phyloP scores from a whole-genome alignment of 805 yeast species.

The Barnettozyma siamensis region DNA sequence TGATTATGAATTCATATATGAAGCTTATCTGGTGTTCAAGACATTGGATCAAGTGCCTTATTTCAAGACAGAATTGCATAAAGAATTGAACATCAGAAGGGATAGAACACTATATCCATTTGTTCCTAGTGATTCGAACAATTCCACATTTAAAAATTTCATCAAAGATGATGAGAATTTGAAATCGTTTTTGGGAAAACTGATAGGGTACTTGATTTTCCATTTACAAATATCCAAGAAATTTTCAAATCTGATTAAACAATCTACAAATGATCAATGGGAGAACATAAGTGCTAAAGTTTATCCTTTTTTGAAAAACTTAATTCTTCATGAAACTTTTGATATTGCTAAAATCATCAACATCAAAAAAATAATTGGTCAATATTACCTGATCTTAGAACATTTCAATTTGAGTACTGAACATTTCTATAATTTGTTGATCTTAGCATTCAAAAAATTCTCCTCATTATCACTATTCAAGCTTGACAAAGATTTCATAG shows the following conservation, averaged over 20 bases:
- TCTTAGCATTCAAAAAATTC: conserved; percentile 52
- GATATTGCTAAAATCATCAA: conserved; percentile 42
- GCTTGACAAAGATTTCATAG: conserved; percentile 56
- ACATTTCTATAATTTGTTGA: conserved; percentile 56
- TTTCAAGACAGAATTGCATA: conserved; percentile 56
- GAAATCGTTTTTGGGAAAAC: conserved; percentile 50
- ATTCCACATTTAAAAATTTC: conserved; percentile 23
- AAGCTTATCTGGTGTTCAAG: conserved; percentile 75
- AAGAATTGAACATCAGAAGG: conserved; percentile 66
- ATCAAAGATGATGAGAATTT: conserved; percentile 38
- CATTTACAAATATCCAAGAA: conserved; percentile 67
- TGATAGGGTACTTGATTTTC: conserved; percentile 71
- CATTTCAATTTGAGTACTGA: conserved; percentile 56
- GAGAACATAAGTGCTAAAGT: conserved; percentile 57
- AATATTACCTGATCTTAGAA: conserved; percentile 71
- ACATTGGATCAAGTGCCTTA: conserved; percentile 62
- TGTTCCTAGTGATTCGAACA: conserved; percentile 37
- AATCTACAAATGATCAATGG: conserved; percentile 64
- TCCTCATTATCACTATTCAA: conserved; percentile 48
- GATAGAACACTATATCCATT: conserved; percentile 66
- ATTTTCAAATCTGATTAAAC: conserved; percentile 53
- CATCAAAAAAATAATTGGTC: conserved; percentile 46
- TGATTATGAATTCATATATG: conserved; percentile 70
- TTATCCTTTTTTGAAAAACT: conserved; percentile 49
- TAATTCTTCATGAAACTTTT: conserved; percentile 36